phyloP scores from a whole-genome alignment of 2,329 filamentous ascomycete species.

The Alternaria metachromatica region DNA sequence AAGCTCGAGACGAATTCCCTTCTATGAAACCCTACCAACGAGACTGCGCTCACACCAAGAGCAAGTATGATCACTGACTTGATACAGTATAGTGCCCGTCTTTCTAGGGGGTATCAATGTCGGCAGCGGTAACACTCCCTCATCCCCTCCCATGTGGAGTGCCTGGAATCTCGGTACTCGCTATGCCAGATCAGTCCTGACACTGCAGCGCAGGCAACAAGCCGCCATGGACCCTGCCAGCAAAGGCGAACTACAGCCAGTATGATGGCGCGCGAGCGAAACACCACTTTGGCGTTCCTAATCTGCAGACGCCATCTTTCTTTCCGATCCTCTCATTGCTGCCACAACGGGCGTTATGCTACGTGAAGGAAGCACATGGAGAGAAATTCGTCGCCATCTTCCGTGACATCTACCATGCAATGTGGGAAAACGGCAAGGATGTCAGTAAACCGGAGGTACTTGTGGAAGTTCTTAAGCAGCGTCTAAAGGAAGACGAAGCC shows the following conservation, averaged over 20 bases:
- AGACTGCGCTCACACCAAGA: background rate
- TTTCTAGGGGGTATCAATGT: conserved; percentile 64
- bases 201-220: conserved; percentile 65
- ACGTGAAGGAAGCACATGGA: conserved; percentile 67
- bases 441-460: conserved; percentile 66
- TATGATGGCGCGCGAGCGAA: conserved; percentile 60
- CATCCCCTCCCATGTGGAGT: background rate
- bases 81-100: conserved; percentile 69
- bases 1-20: background rate
- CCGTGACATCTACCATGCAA: conserved; percentile 62
- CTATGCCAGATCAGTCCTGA: conserved; percentile 4
- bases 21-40: conserved; percentile 1
- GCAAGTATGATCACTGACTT: conserved; percentile 12
- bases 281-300: conserved; percentile 57
- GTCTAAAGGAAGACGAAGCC: conserved; percentile 63
- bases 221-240: conserved; percentile 74
- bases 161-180: background rate
- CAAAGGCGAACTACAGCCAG: conserved; percentile 67
- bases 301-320: conserved; percentile 55
- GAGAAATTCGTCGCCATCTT: conserved; percentile 59
- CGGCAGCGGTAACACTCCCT: conserved; percentile 44
- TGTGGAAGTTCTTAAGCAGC: conserved; percentile 47
- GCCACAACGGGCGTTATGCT: conserved; percentile 70
- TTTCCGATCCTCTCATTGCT: conserved; percentile 64
- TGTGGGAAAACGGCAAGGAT: conserved; percentile 69